Evolutionary conservation across 768 basidiomycete genomes (phyloP).

Genomic region (Trichaptum fuscoviolaceum): DNA sequence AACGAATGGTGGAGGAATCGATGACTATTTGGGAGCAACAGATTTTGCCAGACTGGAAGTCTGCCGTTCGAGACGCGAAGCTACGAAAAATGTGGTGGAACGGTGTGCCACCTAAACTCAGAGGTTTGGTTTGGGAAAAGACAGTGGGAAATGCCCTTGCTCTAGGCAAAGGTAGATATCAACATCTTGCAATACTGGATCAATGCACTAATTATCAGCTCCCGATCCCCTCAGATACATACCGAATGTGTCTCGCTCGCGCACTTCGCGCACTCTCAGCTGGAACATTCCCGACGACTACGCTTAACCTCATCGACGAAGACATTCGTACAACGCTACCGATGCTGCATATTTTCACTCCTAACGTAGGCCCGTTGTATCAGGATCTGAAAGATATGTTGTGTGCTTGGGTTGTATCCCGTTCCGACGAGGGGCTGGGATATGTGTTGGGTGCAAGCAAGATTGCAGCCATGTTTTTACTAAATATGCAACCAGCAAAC

Average conservation of each 20-base stretch:
- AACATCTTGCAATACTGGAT: conserved; percentile 4
- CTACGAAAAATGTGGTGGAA: conserved; percentile 81
- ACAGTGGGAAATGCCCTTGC: conserved; percentile 83
- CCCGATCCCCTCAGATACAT: conserved; percentile 63
- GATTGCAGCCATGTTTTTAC: conserved; percentile 80
- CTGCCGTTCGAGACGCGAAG: conserved; percentile 57
- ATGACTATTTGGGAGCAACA: conserved; percentile 71
- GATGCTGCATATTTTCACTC: conserved; percentile 73
- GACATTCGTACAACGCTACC: conserved; percentile 75
- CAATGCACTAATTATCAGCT: conserved; percentile 8
- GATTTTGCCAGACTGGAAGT: conserved; percentile 79
- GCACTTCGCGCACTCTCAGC: conserved; percentile 66
- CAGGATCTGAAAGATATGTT: conserved; percentile 79
- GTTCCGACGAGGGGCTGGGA: conserved; percentile 76
- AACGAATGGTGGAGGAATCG: conserved; percentile 64
- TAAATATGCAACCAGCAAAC: conserved; percentile 72
- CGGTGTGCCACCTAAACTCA: conserved; percentile 78
- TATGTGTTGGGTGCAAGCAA: conserved; percentile 66
- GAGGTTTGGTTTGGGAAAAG: conserved; percentile 77
- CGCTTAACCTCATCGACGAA: conserved; percentile 59
- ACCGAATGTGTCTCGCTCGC: conserved; percentile 62
- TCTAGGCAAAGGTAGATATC: conserved; percentile 65
- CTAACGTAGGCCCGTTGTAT: conserved; percentile 72
- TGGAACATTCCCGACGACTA: conserved; percentile 60
- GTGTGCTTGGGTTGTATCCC: conserved; percentile 82